A percentile compares a stretch with the other conserved stretches of the same genome.
These are phyloP conservation scores for Taxawa tesnikishii DNA, from an alignment of 2,329 filamentous ascomycete genomes.

Conservation along the genomic window DNA sequence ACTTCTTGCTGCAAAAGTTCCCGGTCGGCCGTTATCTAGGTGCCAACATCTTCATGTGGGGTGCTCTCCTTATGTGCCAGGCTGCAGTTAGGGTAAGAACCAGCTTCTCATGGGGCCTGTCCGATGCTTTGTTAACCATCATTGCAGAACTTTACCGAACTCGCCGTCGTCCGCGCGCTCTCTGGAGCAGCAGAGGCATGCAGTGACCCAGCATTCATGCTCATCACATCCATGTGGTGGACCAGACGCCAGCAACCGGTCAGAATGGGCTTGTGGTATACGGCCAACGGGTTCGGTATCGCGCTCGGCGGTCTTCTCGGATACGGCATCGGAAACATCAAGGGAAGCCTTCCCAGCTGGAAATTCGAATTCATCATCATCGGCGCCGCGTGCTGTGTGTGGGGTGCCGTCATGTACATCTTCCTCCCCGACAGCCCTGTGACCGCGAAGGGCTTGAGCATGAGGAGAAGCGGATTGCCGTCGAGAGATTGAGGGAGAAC, in stretches of 20 bases:
- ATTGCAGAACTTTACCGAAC: conserved; percentile 32
- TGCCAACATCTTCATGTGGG: conserved; percentile 45
- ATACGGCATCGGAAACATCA: conserved; percentile 43
- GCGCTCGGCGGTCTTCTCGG: conserved; percentile 42
- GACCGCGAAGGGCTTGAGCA: conserved; percentile 37
- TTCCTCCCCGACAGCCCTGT: conserved; percentile 46
- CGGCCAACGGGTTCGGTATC: conserved; percentile 44
- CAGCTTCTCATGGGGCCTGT: not conserved
- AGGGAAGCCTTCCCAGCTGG: conserved; percentile 45
- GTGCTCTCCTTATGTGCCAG: conserved; percentile 18
- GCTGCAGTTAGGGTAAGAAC: conserved; percentile 8
- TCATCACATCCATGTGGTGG: conserved; percentile 53
- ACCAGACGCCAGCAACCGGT: conserved; percentile 49
- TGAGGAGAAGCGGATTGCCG: conserved; percentile 38
- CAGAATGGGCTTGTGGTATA: conserved; percentile 45
- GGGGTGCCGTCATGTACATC: conserved; percentile 45
- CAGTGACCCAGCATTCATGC: conserved; percentile 46
- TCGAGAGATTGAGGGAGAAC: conserved; percentile 41
- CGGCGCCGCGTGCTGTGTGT: conserved; percentile 39
- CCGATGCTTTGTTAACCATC: not conserved
- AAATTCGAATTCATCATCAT: conserved; percentile 54
- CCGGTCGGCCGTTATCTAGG: conserved; percentile 37
- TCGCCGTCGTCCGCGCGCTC: conserved; percentile 43
- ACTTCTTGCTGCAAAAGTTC: conserved; percentile 36
- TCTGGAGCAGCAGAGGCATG: conserved; percentile 43